Percentiles rank a stretch among this genome's conserved stretches.
Evolutionary conservation across 352 stramenopile species (phyloP).

Genomic region (Globisporangium okanoganense): DNA sequence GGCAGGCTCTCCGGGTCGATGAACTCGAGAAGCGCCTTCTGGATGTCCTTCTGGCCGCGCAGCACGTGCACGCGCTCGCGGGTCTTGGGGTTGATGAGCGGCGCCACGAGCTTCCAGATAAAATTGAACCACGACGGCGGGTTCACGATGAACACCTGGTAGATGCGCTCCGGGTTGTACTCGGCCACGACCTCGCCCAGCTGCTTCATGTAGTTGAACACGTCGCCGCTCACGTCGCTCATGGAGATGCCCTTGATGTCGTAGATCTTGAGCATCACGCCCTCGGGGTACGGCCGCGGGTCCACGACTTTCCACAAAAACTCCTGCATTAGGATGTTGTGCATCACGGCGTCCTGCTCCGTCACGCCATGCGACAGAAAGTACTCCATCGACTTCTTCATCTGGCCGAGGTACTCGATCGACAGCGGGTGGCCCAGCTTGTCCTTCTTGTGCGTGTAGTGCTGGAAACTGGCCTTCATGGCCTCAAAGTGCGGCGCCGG

Average conservation of each 20-base stretch:
- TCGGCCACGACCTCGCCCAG: conserved; percentile 51
- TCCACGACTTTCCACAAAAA: conserved; percentile 71
- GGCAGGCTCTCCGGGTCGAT: conserved; percentile 59
- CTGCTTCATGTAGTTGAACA: conserved; percentile 71
- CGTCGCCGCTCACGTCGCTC: conserved; percentile 60
- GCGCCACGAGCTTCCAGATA: conserved; percentile 74
- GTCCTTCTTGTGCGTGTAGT: conserved; percentile 68
- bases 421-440: conserved; percentile 52
- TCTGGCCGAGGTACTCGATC: conserved; percentile 52
- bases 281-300: conserved; percentile 49
- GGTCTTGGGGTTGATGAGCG: conserved; percentile 70
- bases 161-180: conserved; percentile 74
- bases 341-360: conserved; percentile 57
- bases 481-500: conserved; percentile 45
- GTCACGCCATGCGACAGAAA: conserved; percentile 50
- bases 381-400: conserved; percentile 56
- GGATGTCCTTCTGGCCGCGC: conserved; percentile 65
- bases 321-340: conserved; percentile 65
- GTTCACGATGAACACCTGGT: conserved; percentile 74
- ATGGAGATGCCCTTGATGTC: conserved; percentile 78
- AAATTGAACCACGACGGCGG: conserved; percentile 73
- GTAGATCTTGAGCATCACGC: conserved; percentile 67
- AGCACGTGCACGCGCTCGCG: conserved; percentile 67
- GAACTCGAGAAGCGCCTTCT: conserved; percentile 64
- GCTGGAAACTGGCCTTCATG: conserved; percentile 62